Evolutionary conservation across 768 basidiomycete species (phyloP), one percentile per base, ranked within the genome.

Genomic region (Collybiopsis confluens): DNA sequence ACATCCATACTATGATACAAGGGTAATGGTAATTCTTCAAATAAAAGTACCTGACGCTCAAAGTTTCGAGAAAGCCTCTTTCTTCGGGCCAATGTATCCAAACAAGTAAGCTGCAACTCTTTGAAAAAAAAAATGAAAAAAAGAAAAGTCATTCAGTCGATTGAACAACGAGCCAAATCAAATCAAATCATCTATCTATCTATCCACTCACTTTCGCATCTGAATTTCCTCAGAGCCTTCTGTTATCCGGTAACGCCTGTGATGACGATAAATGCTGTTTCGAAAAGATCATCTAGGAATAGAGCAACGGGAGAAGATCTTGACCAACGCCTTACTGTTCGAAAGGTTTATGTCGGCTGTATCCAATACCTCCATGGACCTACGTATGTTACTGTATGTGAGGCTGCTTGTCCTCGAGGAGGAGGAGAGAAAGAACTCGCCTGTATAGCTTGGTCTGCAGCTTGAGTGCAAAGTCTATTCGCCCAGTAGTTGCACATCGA

Each of bases 201-300:
- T 15, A 26, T 4, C 7, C 18, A 20, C 44, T 45, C 24, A 45
- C 49, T 56, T 56, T 46, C 55, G 36, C 42, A 56, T 56, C 43
- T 56, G 55, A 28, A 56, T 52, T 50, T 56, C 55, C 44, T 56
- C 55, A 26, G 48, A 51, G 27, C 55, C 55, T 50, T 56, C 55
- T 24, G 55, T 56, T 42, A 56, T 56, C 43, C 55, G 41, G 35
- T 56, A 56, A 27, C 55, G 48, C 35, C 55, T 33, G 49, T 51
- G 49, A 46, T 56, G 55, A 27, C 55, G 47, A 49, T 50, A 56
- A 50, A 56, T 56, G 30, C 38, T 56, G 48, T 36, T 51, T 41
- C n/a, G n/a, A n/a, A 45, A 51, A 51, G 49, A 28, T 48, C 44
- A 33, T 4, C n/a, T 21, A 28, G 5, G 24, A 8, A 45, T 21